Percentiles rank a stretch among this genome's conserved stretches.
phyloP scores from a whole-genome alignment of 257 asterid species.

The Lycium barbarum region DNA sequence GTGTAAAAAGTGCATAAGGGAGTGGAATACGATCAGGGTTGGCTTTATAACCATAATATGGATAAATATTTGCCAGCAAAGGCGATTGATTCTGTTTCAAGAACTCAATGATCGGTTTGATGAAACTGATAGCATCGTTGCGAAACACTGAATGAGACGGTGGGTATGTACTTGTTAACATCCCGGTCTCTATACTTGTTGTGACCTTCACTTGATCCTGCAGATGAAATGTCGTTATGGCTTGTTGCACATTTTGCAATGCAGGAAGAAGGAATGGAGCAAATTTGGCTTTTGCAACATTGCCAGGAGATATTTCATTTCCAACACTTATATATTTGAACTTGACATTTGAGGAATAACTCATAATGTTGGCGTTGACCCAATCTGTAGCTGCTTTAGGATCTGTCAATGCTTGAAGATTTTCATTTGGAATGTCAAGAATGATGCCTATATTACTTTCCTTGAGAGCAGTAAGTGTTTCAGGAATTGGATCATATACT shows the following conservation, averaged over 20 bases:
- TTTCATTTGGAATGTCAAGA: constrained; percentile 39
- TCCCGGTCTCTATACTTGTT: constrained; percentile 29
- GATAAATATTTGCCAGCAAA: constrained; percentile 42
- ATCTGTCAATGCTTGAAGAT: constrained; percentile 36
- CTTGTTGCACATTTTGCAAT: constrained; percentile 41
- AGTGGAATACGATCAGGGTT: constrained; percentile 22
- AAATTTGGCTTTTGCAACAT: background rate
- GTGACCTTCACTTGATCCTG: constrained; percentile 41
- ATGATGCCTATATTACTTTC: constrained; percentile 42
- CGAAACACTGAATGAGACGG: constrained; percentile 43
- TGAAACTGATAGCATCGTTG: background rate
- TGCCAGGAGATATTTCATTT: constrained; percentile 40
- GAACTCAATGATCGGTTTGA: constrained; percentile 34
- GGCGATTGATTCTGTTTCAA: constrained; percentile 34
- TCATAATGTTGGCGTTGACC: constrained; percentile 38
- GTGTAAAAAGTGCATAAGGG: constrained; percentile 34
- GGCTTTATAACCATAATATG: constrained; percentile 30
- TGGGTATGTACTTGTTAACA: constrained; percentile 36
- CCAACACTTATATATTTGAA: constrained; percentile 51
- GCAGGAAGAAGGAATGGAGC: constrained; percentile 35
- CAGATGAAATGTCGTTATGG: background rate
- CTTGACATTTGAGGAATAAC: constrained; percentile 29
- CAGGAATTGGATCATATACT: constrained; percentile 33
- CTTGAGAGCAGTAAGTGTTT: constrained; percentile 39
- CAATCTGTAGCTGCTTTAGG: constrained; percentile 35